Base-by-base conservation (phyloP, 306 rosid genomes). In the Rosa persica region DNA sequence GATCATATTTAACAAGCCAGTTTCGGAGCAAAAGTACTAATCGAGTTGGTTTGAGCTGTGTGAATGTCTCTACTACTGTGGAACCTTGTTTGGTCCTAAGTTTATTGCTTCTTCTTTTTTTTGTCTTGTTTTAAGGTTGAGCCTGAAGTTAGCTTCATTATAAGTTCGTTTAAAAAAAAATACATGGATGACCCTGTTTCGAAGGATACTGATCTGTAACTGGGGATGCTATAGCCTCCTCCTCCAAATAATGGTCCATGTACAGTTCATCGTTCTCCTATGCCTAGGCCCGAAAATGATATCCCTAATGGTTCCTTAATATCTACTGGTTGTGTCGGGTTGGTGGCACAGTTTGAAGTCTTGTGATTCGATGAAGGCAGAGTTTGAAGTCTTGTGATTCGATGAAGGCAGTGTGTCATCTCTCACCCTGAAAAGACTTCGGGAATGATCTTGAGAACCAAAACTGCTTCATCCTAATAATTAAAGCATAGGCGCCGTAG, bases 401-500 rank as follows among this genome's bases (percentile, higher is more conserved):
- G 38, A 20, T 12, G 1, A 43, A 4, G 36, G 34, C 49, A 0
- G 25, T 51, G 15, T 9, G 27, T 92, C 86, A 85, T 60, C 90
- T 52, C 12, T 83, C 42, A 74, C 78, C 68, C 73, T 77, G 88
- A 79, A 61, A 87, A 1, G 93, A 84, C 17, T 65, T 82, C 1
- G 95, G 88, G 78, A 89, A 87, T 34, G 80, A n/a, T 85, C 76
- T 87, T 60, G 91, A 81, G 76, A 90, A 49, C 84, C 84, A 72
- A 44, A 60, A 9, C 17, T 86, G 77, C 83, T 95, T 95, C 77
- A 90, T 52, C 85, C 78, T 88, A 79, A 90, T 64, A 67, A 88
- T 51, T 58, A 92, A 79, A 60, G 92, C 93, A 74, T 82, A 88
- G 54, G 67, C 25, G 23, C 87, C 89, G 55, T 83, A 95, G 84